A percentile compares a stretch with the other conserved stretches of the same genome.
These are phyloP conservation scores for Strobilomyces dryophilus DNA, from an alignment of 768 basidiomycete genomes.

Conservation along the genomic window DNA sequence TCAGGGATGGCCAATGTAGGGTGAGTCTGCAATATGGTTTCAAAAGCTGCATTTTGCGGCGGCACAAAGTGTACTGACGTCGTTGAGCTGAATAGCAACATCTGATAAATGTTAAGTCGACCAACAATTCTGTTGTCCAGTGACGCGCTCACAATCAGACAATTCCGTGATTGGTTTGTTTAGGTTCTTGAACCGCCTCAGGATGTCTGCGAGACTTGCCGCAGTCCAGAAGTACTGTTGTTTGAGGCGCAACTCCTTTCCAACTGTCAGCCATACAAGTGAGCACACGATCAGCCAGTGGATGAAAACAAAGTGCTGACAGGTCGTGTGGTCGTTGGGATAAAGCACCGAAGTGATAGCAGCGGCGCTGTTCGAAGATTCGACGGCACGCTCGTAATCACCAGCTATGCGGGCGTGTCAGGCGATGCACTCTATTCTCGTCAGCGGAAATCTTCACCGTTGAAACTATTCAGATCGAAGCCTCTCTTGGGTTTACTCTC, in stretches of 20 bases:
- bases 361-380: constrained; percentile 83
- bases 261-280: constrained; percentile 43
- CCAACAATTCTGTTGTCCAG: background rate
- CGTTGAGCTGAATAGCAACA: constrained; percentile 94
- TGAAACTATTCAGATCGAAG: constrained; percentile 94
- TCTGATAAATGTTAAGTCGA: constrained; percentile 36
- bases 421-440: background rate
- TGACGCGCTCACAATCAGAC: constrained; percentile 69
- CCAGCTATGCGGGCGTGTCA: constrained; percentile 53
- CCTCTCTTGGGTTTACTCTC: constrained; percentile 84
- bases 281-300: background rate
- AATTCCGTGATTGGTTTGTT: constrained; percentile 77
- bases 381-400: constrained; percentile 87
- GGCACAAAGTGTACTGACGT: constrained; percentile 43
- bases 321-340: constrained; percentile 86
- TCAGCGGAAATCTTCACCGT: constrained; percentile 46
- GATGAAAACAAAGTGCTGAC: constrained; percentile 30
- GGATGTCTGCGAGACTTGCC: constrained; percentile 82
- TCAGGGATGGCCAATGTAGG: constrained; percentile 95
- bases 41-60: background rate
- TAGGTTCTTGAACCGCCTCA: constrained; percentile 90
- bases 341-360: constrained; percentile 95
- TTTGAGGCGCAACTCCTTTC: constrained; percentile 86
- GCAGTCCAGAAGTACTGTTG: constrained; percentile 98
- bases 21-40: constrained; percentile 61